Evolutionary conservation across 257 asterid genomes (phyloP), one percentile per base, ranked within the genome.

Genomic region (Lycium barbarum): DNA sequence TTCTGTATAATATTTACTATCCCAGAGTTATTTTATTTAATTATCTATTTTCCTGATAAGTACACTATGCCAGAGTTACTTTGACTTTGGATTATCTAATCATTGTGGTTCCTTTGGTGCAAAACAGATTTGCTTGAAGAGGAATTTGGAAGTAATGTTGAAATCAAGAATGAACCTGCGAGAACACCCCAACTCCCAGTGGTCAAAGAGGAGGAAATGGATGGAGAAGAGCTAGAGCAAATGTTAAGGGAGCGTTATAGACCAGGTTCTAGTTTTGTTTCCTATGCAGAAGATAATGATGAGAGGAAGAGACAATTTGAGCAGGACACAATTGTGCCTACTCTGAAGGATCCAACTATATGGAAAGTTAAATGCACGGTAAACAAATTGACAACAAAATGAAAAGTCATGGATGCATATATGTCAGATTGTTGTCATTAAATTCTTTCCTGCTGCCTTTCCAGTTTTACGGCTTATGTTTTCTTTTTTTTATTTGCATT

Each of bases 361-460:
- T 97, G 99, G 99, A 97, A 92, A 89, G 99, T 97, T 78, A 97
- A 97, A 93, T 97, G 99, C 94, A 90, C 88, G 98, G 99, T 97
- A 91, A 9, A 43, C 43, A 83, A 18, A 49, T 51, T 15, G 49
- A 78, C 9, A 33, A 22, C 47, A 35, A 78, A 78, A 2, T 78
- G 82, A 53, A 78, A 53, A 26, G 33, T 35, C 82, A 78, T 4
- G 11, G 45, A 76, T 76, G 20, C 73, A 11, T 55, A 40, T 15
- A 70, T 81, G 67, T 84, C 38, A 72, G 62, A 78, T 51, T 76
- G 79, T 58, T 84, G 47, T 79, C 81, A 22, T 74, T 74, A 20
- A 58, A 55, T 35, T 54, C 79, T 73, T 51, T 40, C 20, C 68
- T 36, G 73, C 49, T 45, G 6, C 51, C 70, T 78, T 79, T 70